A percentile compares a stretch with the other conserved stretches of the same genome.
phyloP scores from a whole-genome alignment of 1,139 yeast species.

The Blastobotrys arbuscula region DNA sequence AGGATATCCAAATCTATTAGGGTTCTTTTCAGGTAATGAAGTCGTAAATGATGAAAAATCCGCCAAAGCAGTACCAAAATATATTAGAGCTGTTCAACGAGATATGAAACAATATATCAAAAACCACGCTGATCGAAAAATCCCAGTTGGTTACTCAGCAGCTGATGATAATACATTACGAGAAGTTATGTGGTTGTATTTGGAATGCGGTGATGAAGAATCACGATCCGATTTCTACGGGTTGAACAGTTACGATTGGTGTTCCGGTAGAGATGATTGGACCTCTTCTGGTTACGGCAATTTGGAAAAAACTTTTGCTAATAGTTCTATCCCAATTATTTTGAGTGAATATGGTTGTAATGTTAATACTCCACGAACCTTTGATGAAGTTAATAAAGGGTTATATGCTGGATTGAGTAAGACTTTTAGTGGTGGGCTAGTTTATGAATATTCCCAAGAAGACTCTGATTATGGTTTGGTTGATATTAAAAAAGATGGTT shows the following conservation, averaged over 20 bases:
- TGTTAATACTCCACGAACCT: slow-evolving; percentile 49
- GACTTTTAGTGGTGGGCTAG: slow-evolving; percentile 71
- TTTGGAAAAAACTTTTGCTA: slow-evolving; percentile 56
- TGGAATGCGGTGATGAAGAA: slow-evolving; percentile 57
- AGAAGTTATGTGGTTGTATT: slow-evolving; percentile 70
- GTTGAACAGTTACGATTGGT: slow-evolving; percentile 87
- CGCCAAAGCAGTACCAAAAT: slow-evolving; percentile 52
- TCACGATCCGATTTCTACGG: slow-evolving; percentile 85
- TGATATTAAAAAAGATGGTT: slow-evolving; percentile 39
- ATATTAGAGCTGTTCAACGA: slow-evolving; percentile 84
- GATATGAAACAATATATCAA: slow-evolving; percentile 81
- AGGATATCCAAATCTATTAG: slow-evolving; percentile 75
- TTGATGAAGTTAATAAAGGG: slow-evolving; percentile 57
- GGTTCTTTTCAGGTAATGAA: slow-evolving; percentile 93
- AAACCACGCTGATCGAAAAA: slow-evolving; percentile 58
- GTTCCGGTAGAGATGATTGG: slow-evolving; percentile 61
- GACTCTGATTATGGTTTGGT: slow-evolving; percentile 68
- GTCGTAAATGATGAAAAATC: slow-evolving; percentile 76
- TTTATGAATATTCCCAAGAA: slow-evolving; percentile 71
- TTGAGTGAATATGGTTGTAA: slow-evolving; percentile 83
- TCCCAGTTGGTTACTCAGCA: slow-evolving; percentile 92
- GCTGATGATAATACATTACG: slow-evolving; percentile 75
- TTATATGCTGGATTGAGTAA: slow-evolving; percentile 50
- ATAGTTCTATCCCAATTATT: slow-evolving; percentile 72
- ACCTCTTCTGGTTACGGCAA: slow-evolving; percentile 61